phyloP scores from a whole-genome alignment of 2,329 filamentous ascomycete species.

The Cladophialophora immunda region DNA sequence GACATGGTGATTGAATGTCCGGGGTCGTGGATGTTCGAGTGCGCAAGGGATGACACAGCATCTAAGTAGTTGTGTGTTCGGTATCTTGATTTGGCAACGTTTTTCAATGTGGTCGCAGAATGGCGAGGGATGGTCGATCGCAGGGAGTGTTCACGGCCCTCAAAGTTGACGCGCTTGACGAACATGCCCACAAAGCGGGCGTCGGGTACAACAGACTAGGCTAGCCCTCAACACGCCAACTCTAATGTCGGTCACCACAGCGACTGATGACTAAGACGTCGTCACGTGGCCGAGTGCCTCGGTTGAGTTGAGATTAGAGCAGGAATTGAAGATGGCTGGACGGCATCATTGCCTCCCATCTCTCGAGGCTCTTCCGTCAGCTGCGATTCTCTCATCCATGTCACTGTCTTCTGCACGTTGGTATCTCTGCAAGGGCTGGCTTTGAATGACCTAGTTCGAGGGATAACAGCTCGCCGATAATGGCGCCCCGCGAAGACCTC shows the following conservation, averaged over 20 bases:
- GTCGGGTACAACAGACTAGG: neutral
- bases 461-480: slow-evolving; percentile 48
- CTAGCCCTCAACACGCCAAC: slow-evolving; percentile 4
- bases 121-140: neutral
- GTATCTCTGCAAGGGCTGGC: neutral
- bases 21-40: neutral
- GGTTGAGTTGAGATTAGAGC: neutral
- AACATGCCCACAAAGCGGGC: neutral
- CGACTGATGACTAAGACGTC: slow-evolving; percentile 4
- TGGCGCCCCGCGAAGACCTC: slow-evolving; percentile 93
- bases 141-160: neutral
- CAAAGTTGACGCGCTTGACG: neutral
- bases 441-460: slow-evolving; percentile 13
- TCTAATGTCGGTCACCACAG: slow-evolving; percentile 12
- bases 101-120: neutral
- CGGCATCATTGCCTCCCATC: neutral
- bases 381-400: neutral
- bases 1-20: slow-evolving; percentile 67
- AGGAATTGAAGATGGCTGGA: slow-evolving; percentile 13
- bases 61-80: neutral
- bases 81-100: neutral
- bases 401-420: neutral
- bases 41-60: neutral
- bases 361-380: neutral
- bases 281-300: slow-evolving; percentile 19